Conservation (phyloP, 2,329 filamentous ascomycete genomes). For the Talaromyces sp. region DNA sequence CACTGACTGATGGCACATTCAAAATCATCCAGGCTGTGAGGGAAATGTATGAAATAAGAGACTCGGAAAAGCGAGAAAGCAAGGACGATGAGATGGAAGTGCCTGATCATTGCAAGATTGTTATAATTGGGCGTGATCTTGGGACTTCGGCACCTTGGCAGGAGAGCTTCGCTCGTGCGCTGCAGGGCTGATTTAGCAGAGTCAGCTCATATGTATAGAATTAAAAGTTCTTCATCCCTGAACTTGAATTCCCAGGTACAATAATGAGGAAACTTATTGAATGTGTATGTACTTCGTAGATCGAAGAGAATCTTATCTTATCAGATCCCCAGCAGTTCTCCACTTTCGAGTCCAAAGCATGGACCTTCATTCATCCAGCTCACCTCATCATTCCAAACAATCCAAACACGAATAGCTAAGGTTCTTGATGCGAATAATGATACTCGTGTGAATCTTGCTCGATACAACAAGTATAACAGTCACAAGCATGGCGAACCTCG, state of each 20-base stretch:
- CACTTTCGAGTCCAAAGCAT: background rate
- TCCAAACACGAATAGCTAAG: too few relatives aligned
- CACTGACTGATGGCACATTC: constrained; percentile 61
- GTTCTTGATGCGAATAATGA: background rate
- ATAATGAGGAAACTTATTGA: background rate
- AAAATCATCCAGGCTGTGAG: constrained; percentile 88
- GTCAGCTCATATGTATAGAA: background rate
- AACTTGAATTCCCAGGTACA: background rate
- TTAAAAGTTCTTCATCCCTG: background rate
- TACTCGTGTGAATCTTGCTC: background rate
- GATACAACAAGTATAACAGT: background rate
- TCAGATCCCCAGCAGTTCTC: constrained; percentile 9
- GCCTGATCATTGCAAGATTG: constrained; percentile 42
- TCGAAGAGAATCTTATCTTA: constrained; percentile 4
- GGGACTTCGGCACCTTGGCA: constrained; percentile 37
- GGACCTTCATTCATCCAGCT: background rate
- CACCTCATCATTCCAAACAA: background rate
- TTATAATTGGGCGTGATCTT: constrained; percentile 49
- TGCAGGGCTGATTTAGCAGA: background rate
- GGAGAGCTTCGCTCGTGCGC: constrained; percentile 29
- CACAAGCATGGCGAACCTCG: constrained; percentile 13
- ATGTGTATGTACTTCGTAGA: background rate
- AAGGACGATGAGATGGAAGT: constrained; percentile 24
- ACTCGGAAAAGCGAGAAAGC: constrained; percentile 41
- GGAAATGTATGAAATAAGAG: constrained; percentile 89